Percentiles rank a stretch among this genome's conserved stretches.
These are phyloP conservation scores for Odonthalia washingtoniensis DNA, from an alignment of 31 red algal species.

Conservation along the genomic window DNA sequence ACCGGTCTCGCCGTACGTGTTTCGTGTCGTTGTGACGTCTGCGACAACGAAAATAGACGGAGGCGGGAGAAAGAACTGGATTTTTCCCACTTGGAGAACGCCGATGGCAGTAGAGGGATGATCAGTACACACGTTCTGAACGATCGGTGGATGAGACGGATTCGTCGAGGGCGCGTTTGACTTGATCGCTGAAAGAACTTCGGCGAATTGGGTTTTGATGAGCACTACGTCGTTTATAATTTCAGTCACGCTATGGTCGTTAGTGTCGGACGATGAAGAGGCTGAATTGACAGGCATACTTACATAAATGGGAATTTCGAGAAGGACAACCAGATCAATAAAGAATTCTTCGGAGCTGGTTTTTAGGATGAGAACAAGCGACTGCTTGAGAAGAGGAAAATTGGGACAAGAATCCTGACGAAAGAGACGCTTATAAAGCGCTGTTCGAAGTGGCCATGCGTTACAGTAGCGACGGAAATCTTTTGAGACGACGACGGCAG, in stretches of 20 bases:
- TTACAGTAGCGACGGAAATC: background rate
- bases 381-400: background rate
- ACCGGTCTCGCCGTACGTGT: conserved; percentile 4
- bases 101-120: background rate
- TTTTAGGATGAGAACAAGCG: background rate
- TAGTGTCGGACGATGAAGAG: background rate
- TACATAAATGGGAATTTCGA: no score
- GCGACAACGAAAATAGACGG: background rate
- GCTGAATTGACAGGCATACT: no score
- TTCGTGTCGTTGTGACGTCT: background rate
- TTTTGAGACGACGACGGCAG: background rate
- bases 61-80: conserved; percentile 12
- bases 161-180: background rate
- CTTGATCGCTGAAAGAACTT: background rate
- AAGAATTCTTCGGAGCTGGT: background rate
- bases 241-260: background rate
- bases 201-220: background rate
- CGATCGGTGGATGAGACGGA: background rate
- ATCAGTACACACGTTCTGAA: background rate
- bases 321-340: background rate
- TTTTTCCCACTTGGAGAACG: background rate
- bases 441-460: background rate
- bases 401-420: background rate
- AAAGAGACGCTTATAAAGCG: background rate
- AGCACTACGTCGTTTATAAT: conserved; percentile 12